Conservation (phyloP, 2,329 filamentous ascomycete species). For the Paramyrothecium sp. region DNA sequence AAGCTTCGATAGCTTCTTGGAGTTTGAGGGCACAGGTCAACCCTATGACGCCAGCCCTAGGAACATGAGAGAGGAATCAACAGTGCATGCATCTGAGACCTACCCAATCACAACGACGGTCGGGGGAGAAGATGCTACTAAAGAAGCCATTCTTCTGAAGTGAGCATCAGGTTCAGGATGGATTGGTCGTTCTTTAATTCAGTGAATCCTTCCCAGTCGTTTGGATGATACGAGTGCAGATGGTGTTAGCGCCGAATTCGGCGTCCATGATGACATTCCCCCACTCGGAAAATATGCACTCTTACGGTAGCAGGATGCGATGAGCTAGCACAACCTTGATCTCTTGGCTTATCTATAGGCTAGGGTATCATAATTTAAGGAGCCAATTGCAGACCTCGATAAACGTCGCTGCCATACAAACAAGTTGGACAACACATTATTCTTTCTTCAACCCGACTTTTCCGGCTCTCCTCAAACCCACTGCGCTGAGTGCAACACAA, state of each 20-base stretch:
- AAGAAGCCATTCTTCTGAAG: not conserved
- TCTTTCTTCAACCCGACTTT: conserved; percentile 46
- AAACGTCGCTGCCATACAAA: not conserved
- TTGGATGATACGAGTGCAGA: no score
- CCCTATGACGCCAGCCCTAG: conserved; percentile 53
- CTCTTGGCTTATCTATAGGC: no score
- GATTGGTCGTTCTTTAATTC: not conserved
- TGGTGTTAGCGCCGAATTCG: not conserved
- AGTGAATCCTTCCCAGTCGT: no score
- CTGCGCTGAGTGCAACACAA: conserved; percentile 32
- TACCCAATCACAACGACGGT: conserved; percentile 27
- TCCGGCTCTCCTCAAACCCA: conserved; percentile 40
- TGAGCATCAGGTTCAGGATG: not conserved
- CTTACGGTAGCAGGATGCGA: no score
- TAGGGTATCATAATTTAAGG: no score
- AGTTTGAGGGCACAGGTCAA: conserved; percentile 46
- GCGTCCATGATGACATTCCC: not conserved
- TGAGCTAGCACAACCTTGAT: no score
- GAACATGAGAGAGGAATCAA: not conserved
- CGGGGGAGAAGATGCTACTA: not conserved
- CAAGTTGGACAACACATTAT: conserved; percentile 11
- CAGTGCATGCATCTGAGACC: not conserved
- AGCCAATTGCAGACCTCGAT: not conserved
- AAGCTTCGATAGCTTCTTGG: conserved; percentile 22
- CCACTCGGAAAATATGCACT: no score